Conservation (phyloP, 2,329 filamentous ascomycete genomes). For the Aspergillus sp. region DNA sequence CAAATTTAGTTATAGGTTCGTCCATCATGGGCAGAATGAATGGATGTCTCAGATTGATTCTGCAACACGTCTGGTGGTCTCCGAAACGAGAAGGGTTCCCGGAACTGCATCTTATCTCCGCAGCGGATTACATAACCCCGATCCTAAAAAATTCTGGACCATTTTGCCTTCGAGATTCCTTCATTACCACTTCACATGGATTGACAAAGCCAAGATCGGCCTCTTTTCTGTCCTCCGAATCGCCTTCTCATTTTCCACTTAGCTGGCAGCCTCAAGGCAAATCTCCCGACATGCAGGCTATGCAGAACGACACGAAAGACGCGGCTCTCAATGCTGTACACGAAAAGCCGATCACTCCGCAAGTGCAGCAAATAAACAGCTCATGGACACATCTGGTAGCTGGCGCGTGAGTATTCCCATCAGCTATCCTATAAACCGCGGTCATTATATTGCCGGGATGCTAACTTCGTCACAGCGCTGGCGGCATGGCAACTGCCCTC, state of each 20-base stretch:
- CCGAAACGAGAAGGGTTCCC: not conserved
- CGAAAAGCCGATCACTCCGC: constrained; percentile 7
- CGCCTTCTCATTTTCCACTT: not conserved
- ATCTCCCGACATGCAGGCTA: constrained; percentile 9
- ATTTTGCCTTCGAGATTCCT: constrained; percentile 5
- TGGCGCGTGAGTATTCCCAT: constrained; percentile 31
- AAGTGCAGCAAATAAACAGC: constrained; percentile 9
- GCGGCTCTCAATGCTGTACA: constrained; percentile 7
- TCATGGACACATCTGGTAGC: constrained; percentile 34
- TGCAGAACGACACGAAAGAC: constrained; percentile 11
- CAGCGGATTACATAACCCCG: constrained; percentile 10
- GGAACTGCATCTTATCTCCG: not conserved
- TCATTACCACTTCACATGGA: constrained; percentile 3
- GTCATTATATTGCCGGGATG: not conserved
- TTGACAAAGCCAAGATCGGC: not conserved
- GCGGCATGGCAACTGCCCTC: constrained; percentile 84
- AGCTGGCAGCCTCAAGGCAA: not conserved
- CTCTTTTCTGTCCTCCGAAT: not conserved
- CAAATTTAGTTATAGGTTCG: not conserved
- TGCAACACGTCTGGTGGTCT: not conserved
- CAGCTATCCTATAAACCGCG: not conserved
- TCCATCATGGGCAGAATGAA: not conserved
- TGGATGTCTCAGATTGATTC: not conserved
- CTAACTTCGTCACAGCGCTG: constrained; percentile 36
- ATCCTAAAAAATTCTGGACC: constrained; percentile 9